These are phyloP conservation scores for Cordyceps javanica DNA, from an alignment of 2,329 filamentous ascomycete genomes.

Conservation along the genomic window DNA sequence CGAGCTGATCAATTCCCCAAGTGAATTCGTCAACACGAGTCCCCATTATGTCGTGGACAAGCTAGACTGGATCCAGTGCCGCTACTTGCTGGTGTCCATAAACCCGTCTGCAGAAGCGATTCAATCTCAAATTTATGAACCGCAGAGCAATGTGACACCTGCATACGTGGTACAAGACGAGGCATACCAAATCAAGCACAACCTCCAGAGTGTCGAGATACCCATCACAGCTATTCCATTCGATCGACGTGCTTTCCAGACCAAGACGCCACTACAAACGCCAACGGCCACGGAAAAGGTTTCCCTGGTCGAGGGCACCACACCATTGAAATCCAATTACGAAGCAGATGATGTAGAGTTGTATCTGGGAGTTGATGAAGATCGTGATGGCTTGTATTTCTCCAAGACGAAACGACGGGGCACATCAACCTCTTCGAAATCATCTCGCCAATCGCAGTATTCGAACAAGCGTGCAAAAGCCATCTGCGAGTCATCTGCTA, in stretches of 20 bases:
- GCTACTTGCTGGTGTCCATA: constrained; percentile 63
- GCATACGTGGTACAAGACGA: constrained; percentile 24
- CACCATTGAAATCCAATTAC: neutral
- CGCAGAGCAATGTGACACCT: neutral
- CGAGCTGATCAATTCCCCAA: constrained; percentile 73
- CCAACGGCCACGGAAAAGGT: neutral
- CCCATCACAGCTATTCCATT: constrained; percentile 23
- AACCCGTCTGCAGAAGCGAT: constrained; percentile 11
- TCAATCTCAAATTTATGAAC: constrained; percentile 14
- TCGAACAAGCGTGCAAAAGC: neutral
- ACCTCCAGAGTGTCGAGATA: constrained; percentile 16
- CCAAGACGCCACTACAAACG: too few species aligned
- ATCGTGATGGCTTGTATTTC: neutral
- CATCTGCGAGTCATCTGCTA: too few species aligned
- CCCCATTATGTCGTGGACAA: constrained; percentile 69
- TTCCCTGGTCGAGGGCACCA: too few species aligned
- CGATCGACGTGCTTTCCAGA: neutral
- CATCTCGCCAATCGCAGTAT: neutral
- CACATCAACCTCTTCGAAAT: neutral
- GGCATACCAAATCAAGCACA: neutral
- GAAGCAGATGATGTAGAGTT: neutral
- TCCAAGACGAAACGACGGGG: neutral
- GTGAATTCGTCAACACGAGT: constrained; percentile 45
- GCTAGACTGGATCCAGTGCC: constrained; percentile 82
- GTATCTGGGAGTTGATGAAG: neutral